Evolutionary conservation across 352 stramenopile genomes (phyloP), one percentile per base, ranked within the genome.

Genomic region (Hyaloperonospora brassicae): DNA sequence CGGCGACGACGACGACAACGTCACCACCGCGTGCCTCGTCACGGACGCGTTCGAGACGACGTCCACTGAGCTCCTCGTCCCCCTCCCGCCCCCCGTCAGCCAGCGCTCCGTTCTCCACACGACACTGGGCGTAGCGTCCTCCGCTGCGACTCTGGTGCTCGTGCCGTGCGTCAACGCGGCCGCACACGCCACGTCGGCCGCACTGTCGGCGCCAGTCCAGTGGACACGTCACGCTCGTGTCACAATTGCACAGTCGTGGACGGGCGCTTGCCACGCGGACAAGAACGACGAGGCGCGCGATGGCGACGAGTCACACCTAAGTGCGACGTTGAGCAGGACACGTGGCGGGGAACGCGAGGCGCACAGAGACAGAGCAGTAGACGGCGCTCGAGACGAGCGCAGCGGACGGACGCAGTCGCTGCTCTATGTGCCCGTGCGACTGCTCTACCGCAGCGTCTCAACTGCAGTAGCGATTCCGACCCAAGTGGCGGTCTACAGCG

Each of bases 101-200:
- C 56, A 58, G 35, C 55, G 34, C 10, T 61, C 52, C 2, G 52
- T 53, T n/a, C 57, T 89, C 14, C 70, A 81, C 47, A 61, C 72
- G 43, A 86, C 76, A 47, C 63, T 89, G 5, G 66, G 62, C 25
- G 62, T 86, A 17, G 78, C 78, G 49, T 79, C 72, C 1, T 72
- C 61, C 2, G 75, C 78, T 5, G 78, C 78, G n/a, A 84, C 55
- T 49, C 55, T 87, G 17, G 68, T 86, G 66, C 59, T 89, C 5
- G 70, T 70, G 22, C 79, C 79, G 44, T 87, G 85, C 62, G 62
- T 86, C 6, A 81, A 76, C 60, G 78, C 52, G 12, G 78, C 70
- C 38, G 75, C 79, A 27, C 62, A 79, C 12, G 79, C 71, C 10
- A 86, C 76, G 57, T 76, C 73, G 10, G 74, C 72, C 49, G 79